These are phyloP conservation scores for Auricularia cornea DNA, from an alignment of 768 basidiomycete genomes.

Conservation along the genomic window DNA sequence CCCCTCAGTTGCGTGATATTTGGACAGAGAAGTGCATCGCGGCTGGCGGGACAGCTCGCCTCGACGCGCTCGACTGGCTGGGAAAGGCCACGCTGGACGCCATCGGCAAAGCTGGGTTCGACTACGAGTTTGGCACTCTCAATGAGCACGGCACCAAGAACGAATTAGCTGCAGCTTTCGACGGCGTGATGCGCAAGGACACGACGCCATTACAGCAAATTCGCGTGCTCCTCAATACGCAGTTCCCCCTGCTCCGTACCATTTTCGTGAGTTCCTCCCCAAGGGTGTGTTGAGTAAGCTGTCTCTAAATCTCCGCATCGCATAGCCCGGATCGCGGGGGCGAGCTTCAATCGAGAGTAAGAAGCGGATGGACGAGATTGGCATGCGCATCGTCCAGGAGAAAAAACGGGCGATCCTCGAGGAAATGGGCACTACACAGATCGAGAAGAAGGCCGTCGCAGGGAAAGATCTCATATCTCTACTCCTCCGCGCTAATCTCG, in stretches of 20 bases:
- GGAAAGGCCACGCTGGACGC: constrained; percentile 31
- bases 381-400: background rate
- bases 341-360: too few species aligned
- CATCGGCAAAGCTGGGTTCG: constrained; percentile 34
- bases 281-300: too few species aligned
- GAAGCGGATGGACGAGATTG: background rate
- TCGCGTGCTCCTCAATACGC: background rate
- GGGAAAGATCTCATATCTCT: constrained; percentile 21
- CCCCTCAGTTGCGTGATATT: constrained; percentile 14
- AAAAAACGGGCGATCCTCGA: too few species aligned
- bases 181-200: constrained; percentile 14
- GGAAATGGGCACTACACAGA: background rate
- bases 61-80: constrained; percentile 29
- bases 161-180: constrained; percentile 25
- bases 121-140: constrained; percentile 26
- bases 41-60: constrained; percentile 7
- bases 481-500: constrained; percentile 24
- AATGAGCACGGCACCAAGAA: constrained; percentile 16
- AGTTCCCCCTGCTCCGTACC: background rate
- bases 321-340: too few species aligned
- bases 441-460: background rate
- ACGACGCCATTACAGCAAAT: background rate
- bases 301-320: too few species aligned
- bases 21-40: constrained; percentile 9
- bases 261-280: background rate